Base-by-base conservation (phyloP, 129 eudicot species). In the Artemisia annua region DNA sequence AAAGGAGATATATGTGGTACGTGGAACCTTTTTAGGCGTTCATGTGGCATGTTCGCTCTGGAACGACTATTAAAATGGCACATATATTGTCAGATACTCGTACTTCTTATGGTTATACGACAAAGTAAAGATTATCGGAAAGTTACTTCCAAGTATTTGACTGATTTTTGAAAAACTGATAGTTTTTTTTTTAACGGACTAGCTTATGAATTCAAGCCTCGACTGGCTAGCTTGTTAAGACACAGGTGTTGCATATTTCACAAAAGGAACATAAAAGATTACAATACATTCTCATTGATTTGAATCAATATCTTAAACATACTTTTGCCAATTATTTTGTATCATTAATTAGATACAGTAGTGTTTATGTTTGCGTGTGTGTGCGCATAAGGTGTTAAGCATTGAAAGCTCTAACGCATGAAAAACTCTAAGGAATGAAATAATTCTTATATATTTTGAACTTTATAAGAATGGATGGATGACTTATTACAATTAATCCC, bases 381-480 rank as follows among this genome's bases (percentile, higher is more conserved):
- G 57, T 52, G 57, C 15, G 57, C 18, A 52, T 13, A 52, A 15
- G 8, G 19, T 3, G 18, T 52, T 7, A 9, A 52, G 57, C 15
- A 52, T 52, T 52, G 57, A 52, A 52, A 52, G n/a, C 57, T 52
- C 57, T 15, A 17, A 52, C 24, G 65, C 35, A 11, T 20, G 39
- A 11, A 60, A 60, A 24, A 13, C n/a, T 2, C 39, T 24, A 11
- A 63, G 26, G 18, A 28, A 12, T 70, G 44, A 30, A 51, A 20
- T 14, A 51, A 4, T 30, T 14, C 12, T 17, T 1, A 56, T 49
- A 28, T 7, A 16, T n/a, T 32, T 68, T 35, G 44, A 53, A 32
- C 18, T 75, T 52, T 65, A 19, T 43, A 75, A 13, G 72, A 66
- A 75, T 75, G 50, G 19, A 67, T 56, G 67, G 48, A 66, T 65